Base-by-base conservation (phyloP, 345 rosid species). In the Anastatica hierochuntica region DNA sequence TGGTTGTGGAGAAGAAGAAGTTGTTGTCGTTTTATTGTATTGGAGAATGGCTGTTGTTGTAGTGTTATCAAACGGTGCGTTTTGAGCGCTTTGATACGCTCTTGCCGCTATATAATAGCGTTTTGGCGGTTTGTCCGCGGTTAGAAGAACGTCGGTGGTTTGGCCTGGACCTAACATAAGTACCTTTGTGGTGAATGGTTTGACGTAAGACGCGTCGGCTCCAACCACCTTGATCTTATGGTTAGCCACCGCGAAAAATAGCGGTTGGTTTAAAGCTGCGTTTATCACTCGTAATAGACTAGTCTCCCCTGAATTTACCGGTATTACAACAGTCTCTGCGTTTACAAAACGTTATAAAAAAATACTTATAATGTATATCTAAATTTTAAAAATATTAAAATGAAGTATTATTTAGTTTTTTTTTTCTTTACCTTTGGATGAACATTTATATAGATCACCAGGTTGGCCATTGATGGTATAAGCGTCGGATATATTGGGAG, bases 381-480 rank as follows among this genome's bases (percentile, higher is more conserved):
- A n/a, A n/a, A n/a, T n/a, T n/a, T n/a, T n/a, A n/a, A n/a, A n/a
- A n/a, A n/a, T n/a, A n/a, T n/a, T n/a, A n/a, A n/a, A n/a, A n/a
- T n/a, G n/a, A n/a, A n/a, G n/a, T n/a, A n/a, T n/a, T n/a, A 8
- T 23, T 33, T 38, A 18, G 17, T 14, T 12, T 29, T 30, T 13
- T 19, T 60, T 9, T 20, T 30, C 13, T 21, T 21, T n/a, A 88
- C 98, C 97, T 81, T 81, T 24, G 59, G 69, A 71, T 16, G 98
- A 92, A 59, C 98, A 92, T 2, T 83, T 84, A 64, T 84, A 88
- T 31, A 88, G 80, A 68, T 92, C 98, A 35, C 98, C 98, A 9
- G 94, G 98, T 63, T 92, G 95, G 27, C 95, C 95, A 43, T 90
- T 84, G 49, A 90, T 82, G 64, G 98, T 90, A 30, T 72, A 90